Conservation (phyloP, 352 stramenopile species). For the Phytophthora palmivora region DNA sequence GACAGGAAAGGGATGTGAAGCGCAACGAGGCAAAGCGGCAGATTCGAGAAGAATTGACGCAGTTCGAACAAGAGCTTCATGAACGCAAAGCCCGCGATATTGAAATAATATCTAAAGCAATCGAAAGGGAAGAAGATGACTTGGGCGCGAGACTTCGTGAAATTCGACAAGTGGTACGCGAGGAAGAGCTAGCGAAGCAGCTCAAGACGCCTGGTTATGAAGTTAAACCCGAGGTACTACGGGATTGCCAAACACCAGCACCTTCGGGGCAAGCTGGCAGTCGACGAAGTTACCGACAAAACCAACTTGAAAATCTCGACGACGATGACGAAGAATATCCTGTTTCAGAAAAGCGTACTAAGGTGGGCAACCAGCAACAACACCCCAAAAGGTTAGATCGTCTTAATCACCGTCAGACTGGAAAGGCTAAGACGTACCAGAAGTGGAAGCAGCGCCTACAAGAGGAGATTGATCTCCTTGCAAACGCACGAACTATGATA, state of each 20-base stretch:
- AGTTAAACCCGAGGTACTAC: not conserved
- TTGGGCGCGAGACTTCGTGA: conserved; percentile 40
- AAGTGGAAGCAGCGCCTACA: conserved; percentile 60
- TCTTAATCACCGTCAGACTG: conserved; percentile 9
- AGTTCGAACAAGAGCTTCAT: conserved; percentile 55
- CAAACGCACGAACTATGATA: conserved; percentile 51
- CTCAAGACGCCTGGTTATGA: conserved; percentile 1
- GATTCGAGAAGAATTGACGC: conserved; percentile 55
- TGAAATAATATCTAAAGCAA: conserved; percentile 42
- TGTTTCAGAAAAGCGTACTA: conserved; percentile 2
- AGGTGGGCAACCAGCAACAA: conserved; percentile 12
- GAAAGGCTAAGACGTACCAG: conserved; percentile 24
- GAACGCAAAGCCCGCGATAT: conserved; percentile 57
- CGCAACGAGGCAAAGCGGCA: conserved; percentile 51
- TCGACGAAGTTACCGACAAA: conserved; percentile 1
- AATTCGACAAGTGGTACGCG: conserved; percentile 40
- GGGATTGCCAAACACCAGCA: conserved; percentile 2
- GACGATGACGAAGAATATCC: conserved; percentile 1
- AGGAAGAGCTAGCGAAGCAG: conserved; percentile 44
- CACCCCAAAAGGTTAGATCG: conserved; percentile 2
- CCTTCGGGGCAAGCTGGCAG: conserved; percentile 16
- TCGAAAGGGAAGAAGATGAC: conserved; percentile 61
- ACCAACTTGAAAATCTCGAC: conserved; percentile 9
- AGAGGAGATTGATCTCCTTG: conserved; percentile 54
- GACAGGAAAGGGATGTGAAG: conserved; percentile 59